Percentiles rank a stretch among this genome's conserved stretches.
Conservation (phyloP, 441 rosid genomes). For the Pelargonium fulgidum region DNA sequence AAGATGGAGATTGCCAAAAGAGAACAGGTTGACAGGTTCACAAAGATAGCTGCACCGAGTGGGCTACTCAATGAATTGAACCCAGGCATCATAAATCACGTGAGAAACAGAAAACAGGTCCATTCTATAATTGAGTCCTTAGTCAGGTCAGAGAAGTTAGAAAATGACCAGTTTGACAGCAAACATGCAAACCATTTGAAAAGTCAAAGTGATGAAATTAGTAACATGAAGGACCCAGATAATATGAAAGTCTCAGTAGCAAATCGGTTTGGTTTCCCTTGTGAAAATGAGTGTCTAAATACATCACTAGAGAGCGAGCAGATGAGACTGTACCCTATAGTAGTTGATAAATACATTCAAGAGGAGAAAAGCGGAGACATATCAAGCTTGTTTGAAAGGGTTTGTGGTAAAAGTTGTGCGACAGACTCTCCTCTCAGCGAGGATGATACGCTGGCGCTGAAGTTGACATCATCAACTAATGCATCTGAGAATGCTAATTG, state of each 20-base stretch:
- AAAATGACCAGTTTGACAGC: constrained; percentile 25
- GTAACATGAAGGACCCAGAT: constrained; percentile 21
- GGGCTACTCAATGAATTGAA: constrained; percentile 78
- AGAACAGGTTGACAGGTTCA: constrained; percentile 69
- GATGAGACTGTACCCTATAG: constrained; percentile 23
- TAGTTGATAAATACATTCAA: constrained; percentile 22
- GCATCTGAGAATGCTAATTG: constrained; percentile 38
- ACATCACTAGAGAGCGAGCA: constrained; percentile 29
- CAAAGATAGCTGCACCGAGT: constrained; percentile 82
- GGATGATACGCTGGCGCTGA: constrained; percentile 37
- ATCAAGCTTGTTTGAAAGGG: constrained; percentile 27
- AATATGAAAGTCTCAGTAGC: constrained; percentile 27
- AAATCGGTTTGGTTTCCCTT: constrained; percentile 26
- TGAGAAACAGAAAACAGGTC: constrained; percentile 79
- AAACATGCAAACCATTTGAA: constrained; percentile 29
- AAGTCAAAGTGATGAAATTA: constrained; percentile 27
- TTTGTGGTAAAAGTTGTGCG: constrained; percentile 21
- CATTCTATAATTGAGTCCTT: constrained; percentile 80
- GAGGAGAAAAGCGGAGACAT: constrained; percentile 31
- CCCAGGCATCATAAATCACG: constrained; percentile 86
- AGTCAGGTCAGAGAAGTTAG: constrained; percentile 49
- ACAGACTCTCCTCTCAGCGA: constrained; percentile 25
- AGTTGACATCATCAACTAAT: constrained; percentile 41
- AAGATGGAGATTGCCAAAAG: constrained; percentile 65
- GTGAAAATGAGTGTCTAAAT: constrained; percentile 27